A percentile compares a stretch with the other conserved stretches of the same genome.
These are phyloP conservation scores for Jamesozyma hellenica DNA, from an alignment of 805 yeast species.

Conservation along the genomic window DNA sequence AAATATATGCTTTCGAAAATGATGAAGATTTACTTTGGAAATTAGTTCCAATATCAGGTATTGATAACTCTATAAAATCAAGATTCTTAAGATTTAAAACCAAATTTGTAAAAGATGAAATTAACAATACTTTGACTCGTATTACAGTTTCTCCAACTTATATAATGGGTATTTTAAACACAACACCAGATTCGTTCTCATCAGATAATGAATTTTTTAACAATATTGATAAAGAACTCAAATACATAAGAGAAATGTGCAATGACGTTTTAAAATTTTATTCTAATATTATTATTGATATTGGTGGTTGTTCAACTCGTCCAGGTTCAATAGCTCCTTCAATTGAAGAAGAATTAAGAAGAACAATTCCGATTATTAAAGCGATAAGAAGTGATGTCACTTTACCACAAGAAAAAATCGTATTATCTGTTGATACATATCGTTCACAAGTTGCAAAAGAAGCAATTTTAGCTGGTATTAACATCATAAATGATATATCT, in stretches of 20 bases:
- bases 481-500: slow-evolving; percentile 84
- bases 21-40: slow-evolving; percentile 42
- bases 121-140: slow-evolving; percentile 31
- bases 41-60: slow-evolving; percentile 36
- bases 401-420: slow-evolving; percentile 30
- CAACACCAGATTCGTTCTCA: slow-evolving; percentile 91
- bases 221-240: slow-evolving; percentile 34
- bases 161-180: slow-evolving; percentile 80
- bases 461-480: slow-evolving; percentile 69
- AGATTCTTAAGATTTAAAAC: slow-evolving; percentile 21
- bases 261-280: slow-evolving; percentile 44
- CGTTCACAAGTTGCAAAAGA: slow-evolving; percentile 63
- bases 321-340: slow-evolving; percentile 66
- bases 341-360: slow-evolving; percentile 52
- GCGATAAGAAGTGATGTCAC: slow-evolving; percentile 42
- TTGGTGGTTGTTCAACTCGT: slow-evolving; percentile 91
- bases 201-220: slow-evolving; percentile 57
- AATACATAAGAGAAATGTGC: slow-evolving; percentile 40
- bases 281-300: slow-evolving; percentile 50
- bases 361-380: slow-evolving; percentile 63
- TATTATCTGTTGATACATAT: slow-evolving; percentile 84
- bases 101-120: slow-evolving; percentile 36
- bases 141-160: slow-evolving; percentile 35
- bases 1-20: slow-evolving; percentile 39
- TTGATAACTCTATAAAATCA: slow-evolving; percentile 8